Conservation (phyloP, 129 eudicot genomes). For the Cynara cardunculus region DNA sequence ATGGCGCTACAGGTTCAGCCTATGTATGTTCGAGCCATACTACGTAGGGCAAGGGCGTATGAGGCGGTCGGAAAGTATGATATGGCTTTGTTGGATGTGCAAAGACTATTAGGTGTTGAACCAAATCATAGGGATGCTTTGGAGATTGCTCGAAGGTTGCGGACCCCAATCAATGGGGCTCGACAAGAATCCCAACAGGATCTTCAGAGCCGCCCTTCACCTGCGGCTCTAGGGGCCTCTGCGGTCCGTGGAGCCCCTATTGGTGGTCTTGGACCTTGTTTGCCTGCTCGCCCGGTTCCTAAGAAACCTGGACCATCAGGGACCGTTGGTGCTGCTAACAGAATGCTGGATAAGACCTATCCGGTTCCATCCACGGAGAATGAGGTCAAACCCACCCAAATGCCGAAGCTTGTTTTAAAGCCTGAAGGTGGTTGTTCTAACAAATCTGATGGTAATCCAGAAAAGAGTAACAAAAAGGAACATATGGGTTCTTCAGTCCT, state of each 20-base stretch:
- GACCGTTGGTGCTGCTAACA: slow-evolving; percentile 24
- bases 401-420: slow-evolving; percentile 72
- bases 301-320: slow-evolving; percentile 60
- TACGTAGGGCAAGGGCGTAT: slow-evolving; percentile 86
- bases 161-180: slow-evolving; percentile 48
- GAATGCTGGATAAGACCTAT: slow-evolving; percentile 59
- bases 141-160: slow-evolving; percentile 66
- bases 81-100: slow-evolving; percentile 80
- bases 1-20: slow-evolving; percentile 92
- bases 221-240: slow-evolving; percentile 97
- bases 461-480: slow-evolving; percentile 45
- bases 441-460: slow-evolving; percentile 32
- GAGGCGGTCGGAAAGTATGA: slow-evolving; percentile 91
- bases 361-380: slow-evolving; percentile 47
- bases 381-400: slow-evolving; percentile 44
- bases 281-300: slow-evolving; percentile 72
- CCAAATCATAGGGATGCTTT: slow-evolving; percentile 72
- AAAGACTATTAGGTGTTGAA: slow-evolving; percentile 51
- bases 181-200: slow-evolving; percentile 85
- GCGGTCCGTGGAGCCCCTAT: slow-evolving; percentile 93
- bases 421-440: slow-evolving; percentile 51
- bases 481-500: slow-evolving; percentile 15
- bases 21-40: slow-evolving; percentile 65
- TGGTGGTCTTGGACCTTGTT: slow-evolving; percentile 85
- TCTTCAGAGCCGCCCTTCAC: slow-evolving; percentile 93